Conservation (phyloP, 805 yeast species). For the Cyberlindnera mycetangii region DNA sequence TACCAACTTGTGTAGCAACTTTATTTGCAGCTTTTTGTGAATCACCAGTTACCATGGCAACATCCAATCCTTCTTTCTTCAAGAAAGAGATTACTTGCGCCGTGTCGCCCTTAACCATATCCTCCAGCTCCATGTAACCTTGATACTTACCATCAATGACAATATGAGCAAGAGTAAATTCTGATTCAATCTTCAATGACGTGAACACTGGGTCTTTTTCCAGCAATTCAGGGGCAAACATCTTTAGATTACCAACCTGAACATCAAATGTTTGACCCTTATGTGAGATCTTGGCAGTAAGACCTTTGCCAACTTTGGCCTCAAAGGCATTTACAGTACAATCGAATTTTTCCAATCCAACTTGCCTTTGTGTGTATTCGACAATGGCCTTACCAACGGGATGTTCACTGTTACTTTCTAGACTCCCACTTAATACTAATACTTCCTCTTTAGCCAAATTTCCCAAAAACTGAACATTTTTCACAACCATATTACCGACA, state of each 20-base stretch:
- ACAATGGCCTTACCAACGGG: conserved; percentile 79
- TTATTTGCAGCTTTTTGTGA: conserved; percentile 54
- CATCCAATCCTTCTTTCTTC: conserved; percentile 47
- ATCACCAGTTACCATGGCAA: conserved; percentile 94
- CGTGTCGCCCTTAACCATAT: conserved; percentile 66
- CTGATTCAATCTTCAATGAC: conserved; percentile 27
- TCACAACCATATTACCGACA: conserved; percentile 63
- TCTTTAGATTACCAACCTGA: conserved; percentile 49
- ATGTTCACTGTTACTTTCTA: conserved; percentile 78
- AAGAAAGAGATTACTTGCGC: conserved; percentile 55
- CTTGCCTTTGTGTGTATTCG: conserved; percentile 29
- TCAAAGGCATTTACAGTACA: conserved; percentile 25
- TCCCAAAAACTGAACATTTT: conserved; percentile 12
- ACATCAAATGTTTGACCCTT: conserved; percentile 32
- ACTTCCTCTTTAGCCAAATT: conserved; percentile 11
- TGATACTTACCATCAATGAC: conserved; percentile 52
- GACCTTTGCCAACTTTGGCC: conserved; percentile 38
- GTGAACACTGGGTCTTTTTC: conserved; percentile 13
- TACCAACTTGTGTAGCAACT: conserved; percentile 67
- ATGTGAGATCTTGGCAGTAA: conserved; percentile 25
- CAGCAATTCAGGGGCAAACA: conserved; percentile 17
- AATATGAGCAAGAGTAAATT: conserved; percentile 52
- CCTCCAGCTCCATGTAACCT: conserved; percentile 69
- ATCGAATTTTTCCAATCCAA: conserved; percentile 8
- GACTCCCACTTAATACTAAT: conserved; percentile 53